phyloP scores from a whole-genome alignment of 2,329 filamentous ascomycete species.

The Fusarium kyushuense region DNA sequence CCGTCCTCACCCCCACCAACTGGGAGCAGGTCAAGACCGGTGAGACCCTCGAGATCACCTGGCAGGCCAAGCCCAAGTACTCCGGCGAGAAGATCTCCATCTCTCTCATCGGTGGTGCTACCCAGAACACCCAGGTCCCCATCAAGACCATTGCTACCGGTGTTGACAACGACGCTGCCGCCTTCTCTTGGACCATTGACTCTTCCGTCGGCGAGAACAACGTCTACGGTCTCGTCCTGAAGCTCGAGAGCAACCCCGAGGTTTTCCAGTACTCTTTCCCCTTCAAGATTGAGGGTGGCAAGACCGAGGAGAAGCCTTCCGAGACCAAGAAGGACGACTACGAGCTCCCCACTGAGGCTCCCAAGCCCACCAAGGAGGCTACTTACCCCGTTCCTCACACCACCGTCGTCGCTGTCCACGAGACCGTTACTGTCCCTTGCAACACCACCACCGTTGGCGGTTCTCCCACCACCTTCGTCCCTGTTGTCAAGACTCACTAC shows the following conservation, averaged over 20 bases:
- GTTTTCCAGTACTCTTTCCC: slow-evolving; percentile 73
- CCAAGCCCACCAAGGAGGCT: slow-evolving; percentile 36
- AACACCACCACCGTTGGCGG: slow-evolving; percentile 41
- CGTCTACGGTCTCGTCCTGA: slow-evolving; percentile 70
- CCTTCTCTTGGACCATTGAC: slow-evolving; percentile 65
- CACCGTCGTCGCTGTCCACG: slow-evolving; percentile 40
- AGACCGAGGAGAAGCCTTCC: slow-evolving; percentile 32
- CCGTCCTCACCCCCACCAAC: slow-evolving; percentile 61
- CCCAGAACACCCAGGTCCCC: slow-evolving; percentile 57
- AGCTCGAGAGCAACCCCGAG: slow-evolving; percentile 58
- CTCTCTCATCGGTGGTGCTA: slow-evolving; percentile 65
- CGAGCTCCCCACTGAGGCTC: slow-evolving; percentile 44
- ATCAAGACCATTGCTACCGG: slow-evolving; percentile 59
- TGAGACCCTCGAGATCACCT: slow-evolving; percentile 62
- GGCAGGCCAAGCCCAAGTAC: slow-evolving; percentile 59
- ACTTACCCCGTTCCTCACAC: slow-evolving; percentile 38
- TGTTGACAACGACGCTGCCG: slow-evolving; percentile 59
- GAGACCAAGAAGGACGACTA: slow-evolving; percentile 24
- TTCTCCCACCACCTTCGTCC: slow-evolving; percentile 38
- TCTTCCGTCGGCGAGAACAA: slow-evolving; percentile 57
- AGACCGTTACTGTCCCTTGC: slow-evolving; percentile 43
- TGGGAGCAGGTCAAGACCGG: slow-evolving; percentile 62
- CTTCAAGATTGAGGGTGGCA: slow-evolving; percentile 63
- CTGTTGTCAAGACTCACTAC: slow-evolving; percentile 42
- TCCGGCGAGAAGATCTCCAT: slow-evolving; percentile 62